These are phyloP conservation scores for Kodamaea suecica DNA, from an alignment of 1,139 yeast species.

Conservation along the genomic window DNA sequence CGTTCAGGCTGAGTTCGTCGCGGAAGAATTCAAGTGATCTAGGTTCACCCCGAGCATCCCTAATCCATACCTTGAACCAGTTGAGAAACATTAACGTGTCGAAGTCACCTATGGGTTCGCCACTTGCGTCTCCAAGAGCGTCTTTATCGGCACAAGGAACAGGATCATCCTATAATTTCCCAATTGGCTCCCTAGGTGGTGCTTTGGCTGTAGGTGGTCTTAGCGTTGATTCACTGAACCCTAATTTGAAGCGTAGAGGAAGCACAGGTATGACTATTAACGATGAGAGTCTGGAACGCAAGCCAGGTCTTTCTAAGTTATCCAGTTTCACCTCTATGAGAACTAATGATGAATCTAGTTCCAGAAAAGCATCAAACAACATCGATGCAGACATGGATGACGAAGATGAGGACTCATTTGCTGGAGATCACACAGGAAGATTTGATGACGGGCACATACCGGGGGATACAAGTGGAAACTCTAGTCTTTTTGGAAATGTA, in stretches of 20 bases:
- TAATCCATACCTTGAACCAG: slow-evolving; percentile 42
- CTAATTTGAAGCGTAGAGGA: slow-evolving; percentile 3
- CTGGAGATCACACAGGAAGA: slow-evolving; percentile 2
- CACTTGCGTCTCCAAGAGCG: slow-evolving; percentile 49
- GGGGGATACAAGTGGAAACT: not conserved
- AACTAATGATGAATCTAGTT: slow-evolving; percentile 12
- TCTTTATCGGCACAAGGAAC: slow-evolving; percentile 34
- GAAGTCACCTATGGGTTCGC: slow-evolving; percentile 41
- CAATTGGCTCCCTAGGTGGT: not conserved
- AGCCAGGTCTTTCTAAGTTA: slow-evolving; percentile 7
- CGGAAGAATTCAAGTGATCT: slow-evolving; percentile 37
- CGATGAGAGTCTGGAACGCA: slow-evolving; percentile 1
- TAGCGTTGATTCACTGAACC: slow-evolving; percentile 1
- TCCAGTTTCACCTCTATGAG: slow-evolving; percentile 12
- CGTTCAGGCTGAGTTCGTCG: slow-evolving; percentile 32
- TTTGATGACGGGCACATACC: slow-evolving; percentile 1
- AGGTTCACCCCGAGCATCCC: slow-evolving; percentile 43
- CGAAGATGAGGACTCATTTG: slow-evolving; percentile 11
- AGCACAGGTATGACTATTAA: slow-evolving; percentile 3
- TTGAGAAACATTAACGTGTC: slow-evolving; percentile 39
- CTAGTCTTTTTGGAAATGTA: slow-evolving; percentile 25
- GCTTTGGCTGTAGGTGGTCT: not conserved
- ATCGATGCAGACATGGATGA: slow-evolving; percentile 10
- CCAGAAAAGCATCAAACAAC: slow-evolving; percentile 2
- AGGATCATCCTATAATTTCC: not conserved